phyloP scores from a whole-genome alignment of 2,329 filamentous ascomycete genomes.

The Colletotrichum tropicicola region DNA sequence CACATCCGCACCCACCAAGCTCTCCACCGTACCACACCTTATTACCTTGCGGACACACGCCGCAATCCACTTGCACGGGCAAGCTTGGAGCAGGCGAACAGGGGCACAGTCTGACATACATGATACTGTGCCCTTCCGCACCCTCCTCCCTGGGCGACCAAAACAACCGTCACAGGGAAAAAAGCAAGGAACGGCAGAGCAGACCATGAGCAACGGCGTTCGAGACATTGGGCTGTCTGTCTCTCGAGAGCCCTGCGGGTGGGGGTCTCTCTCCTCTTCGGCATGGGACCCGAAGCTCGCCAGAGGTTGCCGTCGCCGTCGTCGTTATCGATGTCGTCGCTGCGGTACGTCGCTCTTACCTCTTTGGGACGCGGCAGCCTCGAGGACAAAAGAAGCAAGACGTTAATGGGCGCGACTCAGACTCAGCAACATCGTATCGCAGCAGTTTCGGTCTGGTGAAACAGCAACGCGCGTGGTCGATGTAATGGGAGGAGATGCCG shows the following conservation, averaged over 20 bases:
- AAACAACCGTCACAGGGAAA: neutral
- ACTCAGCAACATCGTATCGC: neutral
- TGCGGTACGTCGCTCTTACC: neutral
- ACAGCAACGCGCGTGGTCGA: neutral
- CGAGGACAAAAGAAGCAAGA: neutral
- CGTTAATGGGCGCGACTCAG: neutral
- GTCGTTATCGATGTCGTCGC: neutral
- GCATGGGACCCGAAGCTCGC: neutral
- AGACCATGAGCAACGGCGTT: neutral
- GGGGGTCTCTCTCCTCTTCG: neutral
- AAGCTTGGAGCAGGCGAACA: constrained; percentile 9
- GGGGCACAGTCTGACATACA: constrained; percentile 23
- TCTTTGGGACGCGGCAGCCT: neutral
- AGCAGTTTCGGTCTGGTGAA: neutral
- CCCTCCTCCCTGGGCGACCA: neutral
- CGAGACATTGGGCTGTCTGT: neutral
- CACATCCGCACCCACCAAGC: neutral
- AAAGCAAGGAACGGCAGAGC: constrained; percentile 2
- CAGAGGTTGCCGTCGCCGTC: too few species aligned
- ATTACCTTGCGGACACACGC: neutral
- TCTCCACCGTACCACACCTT: neutral
- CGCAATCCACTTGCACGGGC: neutral
- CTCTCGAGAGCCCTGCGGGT: neutral
- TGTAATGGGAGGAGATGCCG: constrained; percentile 6
- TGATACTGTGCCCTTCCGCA: constrained; percentile 11